Evolutionary conservation across 139 green algal genomes (phyloP).

Genomic region (Chlorella ohadii): DNA sequence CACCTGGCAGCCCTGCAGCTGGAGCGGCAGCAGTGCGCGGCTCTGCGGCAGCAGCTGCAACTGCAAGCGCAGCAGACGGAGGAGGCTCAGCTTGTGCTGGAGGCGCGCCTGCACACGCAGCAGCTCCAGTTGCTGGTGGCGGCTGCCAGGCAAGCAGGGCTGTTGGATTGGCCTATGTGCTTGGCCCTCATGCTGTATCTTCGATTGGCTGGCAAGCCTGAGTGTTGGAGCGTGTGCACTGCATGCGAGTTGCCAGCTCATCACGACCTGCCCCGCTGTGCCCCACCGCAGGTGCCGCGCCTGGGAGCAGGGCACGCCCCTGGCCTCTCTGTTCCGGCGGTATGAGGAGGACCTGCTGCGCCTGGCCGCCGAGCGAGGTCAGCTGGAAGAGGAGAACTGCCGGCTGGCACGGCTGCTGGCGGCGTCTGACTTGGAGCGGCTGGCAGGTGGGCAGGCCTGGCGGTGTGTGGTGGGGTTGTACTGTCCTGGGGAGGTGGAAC

Average conservation of each 20-base stretch:
- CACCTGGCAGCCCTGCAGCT: background rate
- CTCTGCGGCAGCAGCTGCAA: background rate
- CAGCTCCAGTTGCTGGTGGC: slow-evolving; percentile 13
- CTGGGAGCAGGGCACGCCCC: slow-evolving; percentile 19
- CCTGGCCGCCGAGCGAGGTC: background rate
- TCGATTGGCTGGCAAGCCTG: background rate
- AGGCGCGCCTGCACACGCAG: slow-evolving; percentile 32
- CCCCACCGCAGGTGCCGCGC: slow-evolving; percentile 17
- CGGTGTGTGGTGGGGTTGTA: too few relatives aligned
- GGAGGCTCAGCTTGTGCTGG: slow-evolving; percentile 30
- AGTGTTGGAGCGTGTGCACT: background rate
- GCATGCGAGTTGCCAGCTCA: too few relatives aligned
- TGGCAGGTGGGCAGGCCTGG: background rate
- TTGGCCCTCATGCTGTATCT: too few relatives aligned
- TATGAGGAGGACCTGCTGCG: slow-evolving; percentile 27
- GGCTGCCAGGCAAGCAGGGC: background rate
- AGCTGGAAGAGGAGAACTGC: slow-evolving; percentile 25
- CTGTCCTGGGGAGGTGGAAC: too few relatives aligned
- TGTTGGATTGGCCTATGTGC: background rate
- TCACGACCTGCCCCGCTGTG: too few relatives aligned
- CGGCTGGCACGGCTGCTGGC: slow-evolving; percentile 28
- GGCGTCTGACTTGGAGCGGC: slow-evolving; percentile 22
- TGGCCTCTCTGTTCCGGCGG: slow-evolving; percentile 21
- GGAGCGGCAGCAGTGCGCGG: slow-evolving; percentile 12
- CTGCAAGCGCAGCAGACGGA: slow-evolving; percentile 15